phyloP scores from a whole-genome alignment of 345 rosid genomes.

The Nasturtium officinale region DNA sequence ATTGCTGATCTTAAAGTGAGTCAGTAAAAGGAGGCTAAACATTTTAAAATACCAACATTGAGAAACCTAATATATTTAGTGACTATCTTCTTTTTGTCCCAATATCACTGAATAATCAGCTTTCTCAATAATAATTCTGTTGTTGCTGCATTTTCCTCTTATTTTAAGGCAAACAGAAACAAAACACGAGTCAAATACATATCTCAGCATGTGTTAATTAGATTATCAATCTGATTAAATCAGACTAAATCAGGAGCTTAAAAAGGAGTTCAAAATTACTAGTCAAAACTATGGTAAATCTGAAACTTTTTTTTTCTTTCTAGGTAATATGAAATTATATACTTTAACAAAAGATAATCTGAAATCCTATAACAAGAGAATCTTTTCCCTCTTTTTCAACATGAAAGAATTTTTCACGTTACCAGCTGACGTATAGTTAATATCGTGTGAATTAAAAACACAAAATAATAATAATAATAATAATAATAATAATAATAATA shows the following conservation, averaged over 20 bases:
- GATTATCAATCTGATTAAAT: background rate
- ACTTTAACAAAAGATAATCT: too few species aligned
- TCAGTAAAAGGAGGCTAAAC: slow-evolving; percentile 19
- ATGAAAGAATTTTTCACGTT: too few species aligned
- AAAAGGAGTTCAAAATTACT: background rate
- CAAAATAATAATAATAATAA: too few species aligned
- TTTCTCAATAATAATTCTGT: background rate
- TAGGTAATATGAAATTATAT: too few species aligned
- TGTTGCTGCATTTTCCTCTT: background rate
- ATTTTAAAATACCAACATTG: background rate
- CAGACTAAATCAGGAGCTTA: background rate
- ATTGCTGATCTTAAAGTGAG: slow-evolving; percentile 21
- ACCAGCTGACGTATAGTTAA: too few species aligned
- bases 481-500: too few species aligned
- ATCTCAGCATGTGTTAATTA: slow-evolving; percentile 19
- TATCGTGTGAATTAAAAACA: too few species aligned
- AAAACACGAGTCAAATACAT: slow-evolving; percentile 1
- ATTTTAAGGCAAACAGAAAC: background rate
- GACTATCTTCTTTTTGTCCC: slow-evolving; percentile 10
- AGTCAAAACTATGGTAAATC: background rate
- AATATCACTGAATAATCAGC: background rate
- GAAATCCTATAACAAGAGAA: too few species aligned
- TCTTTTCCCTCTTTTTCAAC: too few species aligned
- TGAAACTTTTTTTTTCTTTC: too few species aligned
- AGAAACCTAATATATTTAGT: slow-evolving; percentile 1